Conservation (phyloP, 2,329 filamentous ascomycete genomes). For the Basipetospora chlamydospora region DNA sequence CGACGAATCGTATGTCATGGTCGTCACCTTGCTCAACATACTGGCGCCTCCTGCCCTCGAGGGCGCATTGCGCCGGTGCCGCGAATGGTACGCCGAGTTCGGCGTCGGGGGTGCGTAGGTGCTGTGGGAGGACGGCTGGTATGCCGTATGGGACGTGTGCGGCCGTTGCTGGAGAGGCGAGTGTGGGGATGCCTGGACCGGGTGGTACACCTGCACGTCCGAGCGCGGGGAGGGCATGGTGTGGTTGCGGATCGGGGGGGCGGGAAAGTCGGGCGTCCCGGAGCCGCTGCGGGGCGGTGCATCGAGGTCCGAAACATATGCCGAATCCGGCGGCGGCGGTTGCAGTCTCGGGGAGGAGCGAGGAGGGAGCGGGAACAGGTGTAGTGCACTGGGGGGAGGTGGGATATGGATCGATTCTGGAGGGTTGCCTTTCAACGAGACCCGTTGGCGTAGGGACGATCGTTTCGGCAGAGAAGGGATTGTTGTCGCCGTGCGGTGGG, state of each 20-base stretch:
- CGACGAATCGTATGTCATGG: slow-evolving; percentile 28
- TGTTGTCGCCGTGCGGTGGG: slow-evolving; percentile 10
- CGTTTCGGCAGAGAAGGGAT: slow-evolving; percentile 19
- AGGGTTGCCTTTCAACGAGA: slow-evolving; percentile 36
- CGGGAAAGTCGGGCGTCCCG: slow-evolving; percentile 17
- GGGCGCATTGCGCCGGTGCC: slow-evolving; percentile 32
- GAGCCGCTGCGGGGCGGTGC: slow-evolving; percentile 21
- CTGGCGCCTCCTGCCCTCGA: slow-evolving; percentile 40
- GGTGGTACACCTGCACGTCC: slow-evolving; percentile 40
- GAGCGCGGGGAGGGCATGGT: slow-evolving; percentile 19
- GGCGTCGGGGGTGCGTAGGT: slow-evolving; percentile 1
- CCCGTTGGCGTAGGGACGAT: slow-evolving; percentile 36
- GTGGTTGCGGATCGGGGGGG: slow-evolving; percentile 11
- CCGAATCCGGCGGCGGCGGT: slow-evolving; percentile 26
- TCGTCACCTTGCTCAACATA: slow-evolving; percentile 36
- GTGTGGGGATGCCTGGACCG: slow-evolving; percentile 47
- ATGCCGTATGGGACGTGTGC: slow-evolving; percentile 30
- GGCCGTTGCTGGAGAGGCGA: slow-evolving; percentile 47
- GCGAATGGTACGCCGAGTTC: slow-evolving; percentile 18
- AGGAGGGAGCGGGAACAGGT: slow-evolving; percentile 7
- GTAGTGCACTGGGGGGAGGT: slow-evolving; percentile 17
- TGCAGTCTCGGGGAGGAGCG: slow-evolving; percentile 12
- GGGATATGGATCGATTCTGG: slow-evolving; percentile 41
- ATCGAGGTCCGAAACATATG: slow-evolving; percentile 33
- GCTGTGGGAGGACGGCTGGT: slow-evolving; percentile 7